Conservation (phyloP, 208 protist genomes). For the Entamoeba moshkovskii region DNA sequence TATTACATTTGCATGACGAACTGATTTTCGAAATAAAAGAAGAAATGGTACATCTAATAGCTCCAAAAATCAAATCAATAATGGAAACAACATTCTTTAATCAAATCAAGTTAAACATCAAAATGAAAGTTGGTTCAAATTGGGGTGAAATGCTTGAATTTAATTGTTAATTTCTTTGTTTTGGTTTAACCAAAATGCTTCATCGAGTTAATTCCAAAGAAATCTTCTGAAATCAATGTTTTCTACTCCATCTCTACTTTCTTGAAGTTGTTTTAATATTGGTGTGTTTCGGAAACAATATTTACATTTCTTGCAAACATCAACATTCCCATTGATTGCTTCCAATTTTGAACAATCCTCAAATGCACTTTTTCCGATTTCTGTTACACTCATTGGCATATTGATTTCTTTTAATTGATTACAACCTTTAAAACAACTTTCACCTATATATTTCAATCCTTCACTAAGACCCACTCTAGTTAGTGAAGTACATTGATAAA, state of each 20-base stretch:
- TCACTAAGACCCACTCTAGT: not conserved
- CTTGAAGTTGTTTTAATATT: too few relatives aligned
- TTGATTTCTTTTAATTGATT: not conserved
- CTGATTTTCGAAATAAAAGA: not conserved
- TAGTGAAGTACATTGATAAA: not conserved
- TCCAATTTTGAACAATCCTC: not conserved
- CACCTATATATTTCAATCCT: not conserved
- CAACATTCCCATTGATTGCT: too few relatives aligned
- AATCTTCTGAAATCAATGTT: too few relatives aligned
- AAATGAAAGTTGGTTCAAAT: too few relatives aligned
- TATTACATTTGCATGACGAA: conserved; percentile 3
- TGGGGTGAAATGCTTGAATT: too few relatives aligned
- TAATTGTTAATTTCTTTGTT: too few relatives aligned
- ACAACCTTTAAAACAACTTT: not conserved
- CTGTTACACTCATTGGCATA: not conserved
- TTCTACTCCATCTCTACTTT: too few relatives aligned
- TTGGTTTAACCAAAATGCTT: too few relatives aligned
- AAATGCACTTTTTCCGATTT: not conserved
- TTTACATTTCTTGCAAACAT: too few relatives aligned
- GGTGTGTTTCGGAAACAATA: too few relatives aligned
- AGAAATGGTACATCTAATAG: not conserved
- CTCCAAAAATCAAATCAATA: not conserved
- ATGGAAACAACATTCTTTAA: not conserved
- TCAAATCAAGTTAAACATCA: too few relatives aligned
- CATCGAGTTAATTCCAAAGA: too few relatives aligned